Evolutionary conservation across 2,329 filamentous ascomycete species (phyloP), one percentile per base, ranked within the genome.

Genomic region (Colletotrichum tofieldiae): DNA sequence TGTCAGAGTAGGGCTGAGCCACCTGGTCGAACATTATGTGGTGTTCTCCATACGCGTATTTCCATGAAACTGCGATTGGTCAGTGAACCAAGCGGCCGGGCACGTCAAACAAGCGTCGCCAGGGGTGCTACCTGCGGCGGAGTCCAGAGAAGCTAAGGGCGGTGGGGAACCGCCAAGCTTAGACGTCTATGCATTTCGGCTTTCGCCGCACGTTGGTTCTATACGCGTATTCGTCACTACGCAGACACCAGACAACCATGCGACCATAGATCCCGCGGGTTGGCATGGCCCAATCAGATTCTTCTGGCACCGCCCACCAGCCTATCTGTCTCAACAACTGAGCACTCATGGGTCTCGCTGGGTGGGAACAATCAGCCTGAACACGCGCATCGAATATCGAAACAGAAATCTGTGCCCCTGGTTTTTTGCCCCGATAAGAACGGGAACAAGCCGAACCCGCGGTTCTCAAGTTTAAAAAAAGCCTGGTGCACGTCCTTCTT

Each of bases 141-240:
- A 49, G 43, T 37, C 20, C 20, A 41, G 41, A 16, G 58, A 47
- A 16, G 20, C 29, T 41, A n/a, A n/a, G 45, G 12, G 29, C 29
- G 14, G 55, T 39, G 61, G 62, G 35, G 32, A 54, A 18, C 41
- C 12, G 7, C 62, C 37, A 58, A 43, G 43, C 65, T 45, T 43
- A 65, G 37, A 16, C 3, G 29, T 23, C 7, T n/a, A 16, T 2
- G n/a, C 43, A 18, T 20, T 2, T 39, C 35, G 11, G 7, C 39
- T 32, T 26, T 39, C 11, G 29, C 37, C 43, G 45, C 2, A 20
- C 16, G 60, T 32, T 69, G 32, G 37, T 23, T 39, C 35, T 47
- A 70, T 70, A 59, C 67, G 67, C 67, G 67, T 70, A 70, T 70
- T 70, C 52, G 55, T 70, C 61, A 60, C 26, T n/a, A 5, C 1